Evolutionary conservation across 148 eudicot species (phyloP).

Genomic region (Cornus suecica): DNA sequence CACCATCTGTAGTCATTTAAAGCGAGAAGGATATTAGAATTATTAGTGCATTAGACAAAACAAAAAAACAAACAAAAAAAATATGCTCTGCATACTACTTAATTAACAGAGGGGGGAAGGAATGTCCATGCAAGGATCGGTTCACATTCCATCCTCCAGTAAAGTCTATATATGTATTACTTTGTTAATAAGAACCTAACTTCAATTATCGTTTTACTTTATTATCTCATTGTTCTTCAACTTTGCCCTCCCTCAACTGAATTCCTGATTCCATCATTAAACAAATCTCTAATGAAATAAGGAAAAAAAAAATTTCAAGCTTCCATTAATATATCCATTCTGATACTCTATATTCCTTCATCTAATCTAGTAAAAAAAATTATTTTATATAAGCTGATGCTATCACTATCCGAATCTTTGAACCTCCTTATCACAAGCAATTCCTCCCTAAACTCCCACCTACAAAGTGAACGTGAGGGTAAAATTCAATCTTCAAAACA

Average conservation of each 20-base stretch:
- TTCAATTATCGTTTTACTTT: no score
- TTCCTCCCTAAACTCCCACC: no score
- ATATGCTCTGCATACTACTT: background rate
- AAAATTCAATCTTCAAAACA: no score
- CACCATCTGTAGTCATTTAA: conserved; percentile 62
- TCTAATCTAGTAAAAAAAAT: background rate
- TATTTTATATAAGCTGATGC: background rate
- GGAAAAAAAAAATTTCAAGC: no score
- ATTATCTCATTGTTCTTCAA: no score
- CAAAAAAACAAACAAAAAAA: background rate
- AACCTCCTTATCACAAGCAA: background rate
- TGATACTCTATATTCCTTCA: background rate
- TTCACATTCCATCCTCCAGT: background rate
- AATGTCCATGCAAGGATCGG: background rate
- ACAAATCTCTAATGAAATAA: no score
- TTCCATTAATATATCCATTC: background rate
- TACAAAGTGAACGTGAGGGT: no score
- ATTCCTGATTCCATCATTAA: no score
- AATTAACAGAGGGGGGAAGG: background rate
- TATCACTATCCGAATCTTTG: background rate
- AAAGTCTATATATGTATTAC: no score
- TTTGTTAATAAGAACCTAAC: no score
- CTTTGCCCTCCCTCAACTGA: no score
- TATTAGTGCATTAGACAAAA: background rate
- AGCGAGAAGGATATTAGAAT: conserved; percentile 17